Conservation (phyloP, 75 land plant species). For the Larix kaempferi region DNA sequence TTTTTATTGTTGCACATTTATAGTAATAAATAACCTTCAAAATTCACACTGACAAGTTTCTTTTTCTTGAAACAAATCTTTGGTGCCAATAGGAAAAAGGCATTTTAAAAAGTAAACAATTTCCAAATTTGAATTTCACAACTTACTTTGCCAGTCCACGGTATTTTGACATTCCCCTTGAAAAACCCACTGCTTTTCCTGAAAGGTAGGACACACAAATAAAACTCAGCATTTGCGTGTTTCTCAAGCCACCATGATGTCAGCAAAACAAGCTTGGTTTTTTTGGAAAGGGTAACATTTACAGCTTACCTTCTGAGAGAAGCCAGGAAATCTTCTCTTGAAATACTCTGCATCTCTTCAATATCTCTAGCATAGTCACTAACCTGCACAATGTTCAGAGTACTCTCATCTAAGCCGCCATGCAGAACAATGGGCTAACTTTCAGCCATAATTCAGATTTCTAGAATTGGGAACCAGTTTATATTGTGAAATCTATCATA, state of each 20-base stretch:
- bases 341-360: constrained; percentile 94
- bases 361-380: constrained; percentile 91
- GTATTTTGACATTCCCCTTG: constrained; percentile 77
- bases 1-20: background rate
- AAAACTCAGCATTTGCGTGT: background rate
- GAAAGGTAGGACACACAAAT: constrained; percentile 13
- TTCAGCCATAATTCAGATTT: background rate
- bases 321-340: constrained; percentile 95
- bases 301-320: constrained; percentile 69
- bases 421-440: background rate
- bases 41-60: background rate
- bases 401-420: background rate
- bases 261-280: background rate
- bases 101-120: background rate
- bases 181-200: constrained; percentile 93
- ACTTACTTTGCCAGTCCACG: constrained; percentile 62
- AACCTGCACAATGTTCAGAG: constrained; percentile 45
- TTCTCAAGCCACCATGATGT: constrained; percentile 10
- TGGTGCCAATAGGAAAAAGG: background rate
- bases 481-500: constrained; percentile 13
- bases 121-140: background rate
- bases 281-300: background rate
- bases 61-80: background rate
- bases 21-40: background rate
- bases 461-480: background rate